These are phyloP conservation scores for Hypoxylon sp. DNA, from an alignment of 2,329 filamentous ascomycete genomes.

Conservation along the genomic window DNA sequence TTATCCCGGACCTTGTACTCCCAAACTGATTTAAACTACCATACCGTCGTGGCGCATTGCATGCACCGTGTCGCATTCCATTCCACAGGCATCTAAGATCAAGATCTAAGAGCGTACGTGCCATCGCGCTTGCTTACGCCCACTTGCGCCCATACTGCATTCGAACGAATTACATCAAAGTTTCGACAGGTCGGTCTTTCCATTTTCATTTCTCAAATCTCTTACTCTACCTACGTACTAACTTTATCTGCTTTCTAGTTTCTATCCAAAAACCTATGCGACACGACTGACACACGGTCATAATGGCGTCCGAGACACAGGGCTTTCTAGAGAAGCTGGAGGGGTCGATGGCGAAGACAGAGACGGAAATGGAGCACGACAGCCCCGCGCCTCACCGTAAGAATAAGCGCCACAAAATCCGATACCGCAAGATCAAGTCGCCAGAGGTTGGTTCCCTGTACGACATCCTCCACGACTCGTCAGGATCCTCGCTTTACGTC, in stretches of 20 bases:
- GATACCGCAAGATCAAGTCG: constrained; percentile 51
- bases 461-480: constrained; percentile 63
- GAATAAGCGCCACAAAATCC: constrained; percentile 38
- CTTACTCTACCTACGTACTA: neutral
- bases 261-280: neutral
- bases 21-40: neutral
- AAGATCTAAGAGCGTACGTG: neutral
- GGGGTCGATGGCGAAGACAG: neutral
- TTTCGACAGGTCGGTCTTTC: neutral
- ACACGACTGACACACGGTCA: neutral
- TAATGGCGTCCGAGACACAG: constrained; percentile 20
- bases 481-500: constrained; percentile 61
- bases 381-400: neutral
- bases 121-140: neutral
- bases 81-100: neutral
- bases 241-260: constrained; percentile 19
- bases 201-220: neutral
- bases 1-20: neutral
- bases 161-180: neutral
- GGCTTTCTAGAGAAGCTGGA: neutral
- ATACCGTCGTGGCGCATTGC: constrained; percentile 13
- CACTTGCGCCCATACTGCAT: neutral
- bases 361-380: neutral
- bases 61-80: constrained; percentile 11
- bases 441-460: constrained; percentile 64